These are phyloP conservation scores for Tetrapisispora namnaoensis DNA, from an alignment of 805 yeast genomes.

Conservation along the genomic window DNA sequence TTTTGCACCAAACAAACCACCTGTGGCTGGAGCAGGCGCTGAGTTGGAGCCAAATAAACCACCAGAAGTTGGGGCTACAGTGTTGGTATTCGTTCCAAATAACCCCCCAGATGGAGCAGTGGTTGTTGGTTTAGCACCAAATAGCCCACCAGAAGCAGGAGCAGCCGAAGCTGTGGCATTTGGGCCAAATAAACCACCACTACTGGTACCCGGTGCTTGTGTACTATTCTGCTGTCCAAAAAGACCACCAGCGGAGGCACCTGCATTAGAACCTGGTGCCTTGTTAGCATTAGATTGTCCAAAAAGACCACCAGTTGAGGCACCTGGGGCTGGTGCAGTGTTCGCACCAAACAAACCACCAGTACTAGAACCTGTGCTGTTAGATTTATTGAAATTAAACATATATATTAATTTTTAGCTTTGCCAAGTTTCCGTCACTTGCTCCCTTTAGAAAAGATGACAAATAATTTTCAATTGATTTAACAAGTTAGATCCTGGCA, in stretches of 20 bases:
- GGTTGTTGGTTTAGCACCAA: conserved; percentile 1
- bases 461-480: background rate
- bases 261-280: conserved; percentile 1
- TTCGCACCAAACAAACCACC: conserved; percentile 13
- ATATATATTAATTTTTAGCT: background rate
- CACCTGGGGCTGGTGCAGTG: conserved; percentile 9
- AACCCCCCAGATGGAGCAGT: conserved; percentile 1
- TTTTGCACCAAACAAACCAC: conserved; percentile 21
- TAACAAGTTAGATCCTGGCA: no score
- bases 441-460: background rate
- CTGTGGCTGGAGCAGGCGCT: conserved; percentile 1
- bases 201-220: conserved; percentile 19
- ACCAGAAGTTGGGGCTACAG: conserved; percentile 4
- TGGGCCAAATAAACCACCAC: conserved; percentile 4
- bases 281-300: conserved; percentile 1
- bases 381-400: conserved; percentile 11
- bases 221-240: conserved; percentile 24
- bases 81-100: background rate
- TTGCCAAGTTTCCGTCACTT: background rate
- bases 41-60: conserved; percentile 24
- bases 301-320: conserved; percentile 33
- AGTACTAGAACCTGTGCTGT: conserved; percentile 6
- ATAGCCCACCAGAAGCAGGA: conserved; percentile 14
- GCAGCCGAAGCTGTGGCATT: conserved; percentile 15
- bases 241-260: conserved; percentile 30